Base-by-base conservation (phyloP, 345 rosid genomes). In the Triadica sebifera region DNA sequence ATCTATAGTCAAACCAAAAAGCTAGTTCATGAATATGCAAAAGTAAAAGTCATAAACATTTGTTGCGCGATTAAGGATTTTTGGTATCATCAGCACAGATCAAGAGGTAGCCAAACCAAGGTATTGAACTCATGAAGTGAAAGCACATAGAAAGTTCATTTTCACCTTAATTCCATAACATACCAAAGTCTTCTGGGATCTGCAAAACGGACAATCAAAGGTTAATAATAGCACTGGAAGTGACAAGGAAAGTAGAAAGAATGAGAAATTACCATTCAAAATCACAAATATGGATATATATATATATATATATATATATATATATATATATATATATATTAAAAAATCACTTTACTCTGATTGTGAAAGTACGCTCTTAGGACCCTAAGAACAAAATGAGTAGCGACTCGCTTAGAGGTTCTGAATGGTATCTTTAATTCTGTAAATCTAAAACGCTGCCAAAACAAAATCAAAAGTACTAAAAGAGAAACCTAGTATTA, bases 141-240 rank as follows among this genome's bases (percentile, higher is more conserved):
- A 50, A 15, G 15, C 39, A 59, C 65, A 39, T n/a, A n/a, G n/a
- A 4, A 61, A 43, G 24, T n/a, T n/a, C n/a, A 15, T 62, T 12
- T 20, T 39, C 45, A 91, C 98, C 98, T 92, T 74, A 73, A 83
- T 62, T 93, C 97, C 49, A 89, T 93, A 57, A 50, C 82, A 57
- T 4, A 20, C 78, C 85, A 81, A 0, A 86, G 90, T 74, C 86
- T 92, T 73, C 88, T 89, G 69, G 97, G 97, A 80, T 87, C 87
- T 15, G 97, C 97, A 81, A 92, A 88, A 67, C 87, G 89, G 81
- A 94, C 92, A 73, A 74, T 75, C 74, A 94, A 81, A 70, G 98
- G 97, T 80, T 79, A 90, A 69, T 91, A 93, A 72, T 94, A 90
- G 79, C 94, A 93, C 98, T 94, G 80, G 37, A 78, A 79, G 77